Evolutionary conservation across 2,329 filamentous ascomycete genomes (phyloP), one percentile per base, ranked within the genome.

Genomic region (Curvularia hawaiiensis): DNA sequence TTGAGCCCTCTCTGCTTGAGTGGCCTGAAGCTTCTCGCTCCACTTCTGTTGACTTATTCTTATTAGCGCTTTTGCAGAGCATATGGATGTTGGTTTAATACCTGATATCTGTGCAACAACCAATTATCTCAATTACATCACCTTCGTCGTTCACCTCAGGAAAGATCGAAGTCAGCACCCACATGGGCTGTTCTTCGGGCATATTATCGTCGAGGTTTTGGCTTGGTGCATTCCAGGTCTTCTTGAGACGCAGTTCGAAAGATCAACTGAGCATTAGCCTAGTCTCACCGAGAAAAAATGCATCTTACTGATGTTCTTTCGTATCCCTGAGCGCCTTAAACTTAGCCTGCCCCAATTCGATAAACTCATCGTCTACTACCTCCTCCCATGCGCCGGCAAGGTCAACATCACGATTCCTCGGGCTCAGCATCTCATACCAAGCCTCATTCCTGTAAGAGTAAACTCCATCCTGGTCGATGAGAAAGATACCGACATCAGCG

Each of bases 401-500:
- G 22, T 65, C 58, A n/a, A 64, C 22, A 12, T 61, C 39, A 4
- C 56, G 58, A 28, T 55, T 44, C 5, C 59, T 56, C 2, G 59
- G 51, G 11, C 51, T 51, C 4, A 78, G 66, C 40, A 79, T 73
- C 2, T 73, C 67, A 38, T 56, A 72, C 67, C 77, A 80, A 2
- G 71, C 67, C 38, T 79, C 69, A 39, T 80, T 80, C 3, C 75
- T 66, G 53, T 79, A 79, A 0, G 75, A 65, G 16, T 76, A 74
- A 12, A 63, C 64, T 2, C 79, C 77, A n/a, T 72, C 58, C 14
- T 69, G 58, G 12, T 71, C 69, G 38, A 77, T 68, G 26, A 77
- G 72, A 54, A 77, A 79, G 52, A 80, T 80, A 1, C 73, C 78
- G 7, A 79, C 67, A 3, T 78, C 76, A 6, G 75, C 68, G 4